Conservation (phyloP, 208 protist genomes). For the Acanthamoeba sp. region DNA sequence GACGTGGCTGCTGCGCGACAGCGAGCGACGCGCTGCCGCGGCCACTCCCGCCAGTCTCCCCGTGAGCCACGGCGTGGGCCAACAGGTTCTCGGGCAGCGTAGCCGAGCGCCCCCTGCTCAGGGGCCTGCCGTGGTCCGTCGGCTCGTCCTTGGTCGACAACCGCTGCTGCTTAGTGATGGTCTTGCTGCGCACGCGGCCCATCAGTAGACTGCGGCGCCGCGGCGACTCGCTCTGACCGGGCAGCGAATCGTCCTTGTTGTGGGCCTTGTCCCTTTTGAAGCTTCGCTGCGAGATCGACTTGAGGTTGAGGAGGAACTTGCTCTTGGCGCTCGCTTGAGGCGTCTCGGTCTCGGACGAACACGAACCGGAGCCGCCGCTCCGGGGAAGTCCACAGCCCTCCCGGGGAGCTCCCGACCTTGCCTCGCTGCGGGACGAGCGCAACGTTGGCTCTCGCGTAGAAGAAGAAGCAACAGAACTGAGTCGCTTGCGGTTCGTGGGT, state of each 20-base stretch:
- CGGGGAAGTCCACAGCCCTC: too few relatives aligned
- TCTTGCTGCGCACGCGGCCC: neutral
- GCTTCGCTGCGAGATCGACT: neutral
- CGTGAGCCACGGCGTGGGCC: too few relatives aligned
- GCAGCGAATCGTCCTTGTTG: neutral
- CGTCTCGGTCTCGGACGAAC: neutral
- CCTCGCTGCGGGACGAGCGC: neutral
- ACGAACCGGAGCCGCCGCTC: too few relatives aligned
- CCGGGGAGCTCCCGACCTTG: too few relatives aligned
- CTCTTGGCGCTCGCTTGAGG: neutral
- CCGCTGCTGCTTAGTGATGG: neutral
- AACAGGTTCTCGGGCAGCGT: neutral
- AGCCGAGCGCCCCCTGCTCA: neutral
- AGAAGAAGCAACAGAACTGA: neutral
- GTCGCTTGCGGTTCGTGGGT: too few relatives aligned
- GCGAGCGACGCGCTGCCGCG: too few relatives aligned
- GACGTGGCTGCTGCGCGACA: too few relatives aligned
- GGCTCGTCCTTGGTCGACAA: neutral
- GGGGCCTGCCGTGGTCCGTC: too few relatives aligned
- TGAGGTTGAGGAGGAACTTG: conserved; percentile 6
- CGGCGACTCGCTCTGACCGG: too few relatives aligned
- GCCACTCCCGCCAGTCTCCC: too few relatives aligned
- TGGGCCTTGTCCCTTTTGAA: neutral
- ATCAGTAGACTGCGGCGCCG: neutral
- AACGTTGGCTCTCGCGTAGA: neutral